These are phyloP conservation scores for Phytopythium kandeliae DNA, from an alignment of 352 stramenopile genomes.

Conservation along the genomic window DNA sequence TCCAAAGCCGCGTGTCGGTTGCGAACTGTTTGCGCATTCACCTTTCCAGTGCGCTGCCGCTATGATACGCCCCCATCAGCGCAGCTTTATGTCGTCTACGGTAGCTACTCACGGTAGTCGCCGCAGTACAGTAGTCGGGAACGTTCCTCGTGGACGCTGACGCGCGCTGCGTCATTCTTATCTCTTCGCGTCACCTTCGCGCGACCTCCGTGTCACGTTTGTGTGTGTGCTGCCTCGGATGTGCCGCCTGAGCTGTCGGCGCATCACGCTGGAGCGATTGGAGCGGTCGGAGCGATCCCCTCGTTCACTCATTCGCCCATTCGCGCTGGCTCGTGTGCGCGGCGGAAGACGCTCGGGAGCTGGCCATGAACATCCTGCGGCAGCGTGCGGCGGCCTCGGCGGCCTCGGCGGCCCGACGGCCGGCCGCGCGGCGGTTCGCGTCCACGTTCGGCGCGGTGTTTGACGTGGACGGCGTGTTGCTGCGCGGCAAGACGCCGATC, in stretches of 20 bases:
- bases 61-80: background rate
- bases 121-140: background rate
- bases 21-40: too few species aligned
- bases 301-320: background rate
- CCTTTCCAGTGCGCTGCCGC: background rate
- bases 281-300: background rate
- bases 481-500: constrained; percentile 70
- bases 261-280: too few species aligned
- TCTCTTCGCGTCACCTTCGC: constrained; percentile 19
- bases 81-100: background rate
- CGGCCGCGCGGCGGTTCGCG: constrained; percentile 1
- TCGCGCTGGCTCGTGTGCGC: background rate
- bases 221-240: background rate
- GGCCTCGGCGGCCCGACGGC: background rate
- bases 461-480: constrained; percentile 76
- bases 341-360: too few species aligned
- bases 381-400: constrained; percentile 1
- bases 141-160: constrained; percentile 1
- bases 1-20: too few species aligned
- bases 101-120: background rate
- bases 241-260: too few species aligned
- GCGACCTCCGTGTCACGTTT: constrained; percentile 9
- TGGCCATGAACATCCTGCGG: constrained; percentile 19
- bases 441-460: constrained; percentile 80
- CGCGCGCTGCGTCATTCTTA: background rate